Percentiles rank a stretch among this genome's conserved stretches.
Conservation (phyloP, 139 green algal genomes). For the Chloropicon primus region DNA sequence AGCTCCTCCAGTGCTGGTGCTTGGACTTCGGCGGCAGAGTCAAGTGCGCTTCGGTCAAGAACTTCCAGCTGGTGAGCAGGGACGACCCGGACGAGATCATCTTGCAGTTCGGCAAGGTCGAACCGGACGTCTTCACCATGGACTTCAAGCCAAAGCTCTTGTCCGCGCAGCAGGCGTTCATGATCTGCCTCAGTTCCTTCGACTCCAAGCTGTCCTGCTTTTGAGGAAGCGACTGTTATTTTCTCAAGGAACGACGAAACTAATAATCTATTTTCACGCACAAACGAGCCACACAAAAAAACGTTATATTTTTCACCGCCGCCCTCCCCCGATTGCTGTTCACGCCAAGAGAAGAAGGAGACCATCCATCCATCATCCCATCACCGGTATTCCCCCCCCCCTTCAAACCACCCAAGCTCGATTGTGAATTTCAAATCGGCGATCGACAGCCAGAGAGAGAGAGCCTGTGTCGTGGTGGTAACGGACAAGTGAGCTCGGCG, state of each 20-base stretch:
- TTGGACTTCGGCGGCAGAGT: slow-evolving; percentile 3
- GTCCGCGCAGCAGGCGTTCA: neutral
- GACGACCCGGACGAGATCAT: neutral
- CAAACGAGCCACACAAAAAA: neutral
- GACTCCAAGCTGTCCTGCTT: slow-evolving; percentile 3
- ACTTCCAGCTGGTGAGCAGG: slow-evolving; percentile 4
- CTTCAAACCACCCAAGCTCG: no score
- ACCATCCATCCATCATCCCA: no score
- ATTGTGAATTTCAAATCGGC: neutral
- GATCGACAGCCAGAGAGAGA: neutral
- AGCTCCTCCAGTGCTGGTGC: slow-evolving; percentile 10
- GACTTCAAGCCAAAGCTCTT: slow-evolving; percentile 4
- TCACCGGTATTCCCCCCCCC: no score
- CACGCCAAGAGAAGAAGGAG: no score
- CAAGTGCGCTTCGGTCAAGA: slow-evolving; percentile 3
- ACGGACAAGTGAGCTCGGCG: no score
- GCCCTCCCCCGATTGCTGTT: no score
- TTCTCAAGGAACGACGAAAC: no score
- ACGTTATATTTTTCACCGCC: neutral
- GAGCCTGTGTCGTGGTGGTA: no score
- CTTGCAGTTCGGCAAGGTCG: slow-evolving; percentile 5
- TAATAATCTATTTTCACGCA: no score
- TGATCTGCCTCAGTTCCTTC: neutral
- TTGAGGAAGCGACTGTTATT: no score
- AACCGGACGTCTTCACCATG: neutral